A percentile compares a stretch with the other conserved stretches of the same genome.
Conservation (phyloP, 2,329 filamentous ascomycete species). For the Bipolaris cookei region DNA sequence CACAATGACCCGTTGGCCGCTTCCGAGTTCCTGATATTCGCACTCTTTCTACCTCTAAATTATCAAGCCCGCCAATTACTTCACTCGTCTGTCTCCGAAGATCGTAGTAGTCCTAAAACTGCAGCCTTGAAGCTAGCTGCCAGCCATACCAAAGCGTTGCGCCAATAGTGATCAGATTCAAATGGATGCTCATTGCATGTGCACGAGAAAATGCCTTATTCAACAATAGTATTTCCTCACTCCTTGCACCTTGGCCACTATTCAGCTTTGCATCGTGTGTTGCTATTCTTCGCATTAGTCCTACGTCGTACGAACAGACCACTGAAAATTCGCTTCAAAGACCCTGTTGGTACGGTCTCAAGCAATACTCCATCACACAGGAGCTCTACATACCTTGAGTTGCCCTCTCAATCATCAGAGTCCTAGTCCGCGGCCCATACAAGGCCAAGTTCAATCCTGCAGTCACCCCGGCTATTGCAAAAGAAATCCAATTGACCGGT, state of each 20-base stretch:
- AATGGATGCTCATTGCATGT: constrained; percentile 54
- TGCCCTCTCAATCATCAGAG: constrained; percentile 45
- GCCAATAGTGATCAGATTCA: constrained; percentile 50
- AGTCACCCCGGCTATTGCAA: constrained; percentile 41
- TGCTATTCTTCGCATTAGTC: constrained; percentile 12
- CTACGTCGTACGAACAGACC: not conserved
- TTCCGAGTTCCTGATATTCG: not conserved
- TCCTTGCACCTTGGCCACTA: not conserved
- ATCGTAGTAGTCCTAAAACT: not conserved
- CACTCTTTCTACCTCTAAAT: too few species aligned
- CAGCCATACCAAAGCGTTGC: constrained; percentile 37
- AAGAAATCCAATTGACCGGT: constrained; percentile 31
- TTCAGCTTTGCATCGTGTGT: constrained; percentile 22
- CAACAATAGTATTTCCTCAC: constrained; percentile 28
- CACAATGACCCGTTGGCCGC: not conserved
- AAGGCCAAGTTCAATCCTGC: constrained; percentile 47
- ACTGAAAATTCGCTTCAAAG: not conserved
- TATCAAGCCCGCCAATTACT: too few species aligned
- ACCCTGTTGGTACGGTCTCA: not conserved
- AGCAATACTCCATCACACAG: too few species aligned
- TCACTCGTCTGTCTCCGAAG: not conserved
- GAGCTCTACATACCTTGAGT: constrained; percentile 30
- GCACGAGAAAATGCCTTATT: constrained; percentile 47
- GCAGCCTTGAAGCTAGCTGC: constrained; percentile 1
- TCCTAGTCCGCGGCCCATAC: constrained; percentile 46